Base-by-base conservation (phyloP, 495 filamentous ascomycete genomes). In the Aspergillus sclerotioniger region DNA sequence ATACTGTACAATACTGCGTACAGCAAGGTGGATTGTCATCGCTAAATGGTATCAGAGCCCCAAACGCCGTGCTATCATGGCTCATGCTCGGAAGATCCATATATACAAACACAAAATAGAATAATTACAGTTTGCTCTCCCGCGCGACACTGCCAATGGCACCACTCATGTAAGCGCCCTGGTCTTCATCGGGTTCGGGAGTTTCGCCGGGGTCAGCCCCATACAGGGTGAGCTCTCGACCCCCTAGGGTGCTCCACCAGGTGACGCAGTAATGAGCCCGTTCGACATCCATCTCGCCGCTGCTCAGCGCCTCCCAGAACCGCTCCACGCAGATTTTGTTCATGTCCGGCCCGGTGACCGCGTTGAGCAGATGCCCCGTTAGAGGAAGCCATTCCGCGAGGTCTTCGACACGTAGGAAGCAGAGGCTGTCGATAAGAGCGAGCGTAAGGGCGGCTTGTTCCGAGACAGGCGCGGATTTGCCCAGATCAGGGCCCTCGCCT, bases 271-370 rank as follows among this genome's bases (percentile, higher is more conserved):
- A 77, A 49, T 88, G 85, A 9, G 90, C 86, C 25, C 91, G 79
- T 63, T 96, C 90, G 48, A 96, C 84, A 74, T 97, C 92, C 87
- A 97, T 93, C 73, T 97, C 92, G 8, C 93, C 92, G 58, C 81
- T 83, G 21, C 86, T 86, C 43, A 98, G 59, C 1, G 90, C 80
- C 50, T 96, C 85, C 91, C 92, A 96, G 69, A 96, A 90, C 48
- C 92, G 79, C 61, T 84, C 80, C 61, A 85, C 84, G 51, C 86
- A 89, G n/a, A 74, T 67, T 31, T 85, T 79, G 33, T 86, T 78
- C 80, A 92, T 86, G 4, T 65, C 62, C 0, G 76, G 69, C 56
- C 91, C 86, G 1, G 73, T 63, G 50, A 96, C 81, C 0, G 60
- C 62, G 58, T 87, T 85, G 43, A 95, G 70, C 12, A 92, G 73